Conservation (phyloP, 768 basidiomycete genomes). For the Sistotremastrum suecicum region DNA sequence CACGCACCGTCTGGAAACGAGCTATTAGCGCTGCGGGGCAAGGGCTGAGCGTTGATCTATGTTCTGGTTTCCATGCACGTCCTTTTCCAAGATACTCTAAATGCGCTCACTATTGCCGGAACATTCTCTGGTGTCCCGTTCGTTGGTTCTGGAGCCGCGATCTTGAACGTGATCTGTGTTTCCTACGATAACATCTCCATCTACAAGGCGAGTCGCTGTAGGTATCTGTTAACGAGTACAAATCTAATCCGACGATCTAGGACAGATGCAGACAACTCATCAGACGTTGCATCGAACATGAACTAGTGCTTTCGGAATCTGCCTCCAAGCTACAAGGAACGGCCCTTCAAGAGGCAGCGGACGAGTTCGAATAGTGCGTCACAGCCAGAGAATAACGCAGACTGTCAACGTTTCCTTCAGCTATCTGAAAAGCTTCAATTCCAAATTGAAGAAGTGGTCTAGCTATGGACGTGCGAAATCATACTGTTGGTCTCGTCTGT, state of each 20-base stretch:
- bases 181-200: constrained; percentile 31
- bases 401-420: constrained; percentile 14
- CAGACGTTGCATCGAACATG: constrained; percentile 25
- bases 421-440: constrained; percentile 26
- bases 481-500: constrained; percentile 20
- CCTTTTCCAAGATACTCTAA: neutral
- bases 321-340: constrained; percentile 23
- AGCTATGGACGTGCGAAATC: constrained; percentile 22
- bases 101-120: constrained; percentile 3
- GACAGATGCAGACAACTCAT: constrained; percentile 28
- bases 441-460: constrained; percentile 25
- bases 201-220: constrained; percentile 28
- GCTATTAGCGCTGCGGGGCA: neutral
- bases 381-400: neutral
- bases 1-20: neutral
- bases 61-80: neutral
- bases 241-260: constrained; percentile 14
- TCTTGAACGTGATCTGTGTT: constrained; percentile 29
- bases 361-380: constrained; percentile 31
- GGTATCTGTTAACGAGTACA: neutral
- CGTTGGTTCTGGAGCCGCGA: constrained; percentile 21
- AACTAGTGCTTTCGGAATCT: constrained; percentile 27
- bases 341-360: constrained; percentile 24
- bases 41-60: neutral
- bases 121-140: constrained; percentile 2